A percentile compares a stretch with the other conserved stretches of the same genome.
Evolutionary conservation across 2,329 filamentous ascomycete species (phyloP).

Genomic region (Akanthomyces uredinophilus): DNA sequence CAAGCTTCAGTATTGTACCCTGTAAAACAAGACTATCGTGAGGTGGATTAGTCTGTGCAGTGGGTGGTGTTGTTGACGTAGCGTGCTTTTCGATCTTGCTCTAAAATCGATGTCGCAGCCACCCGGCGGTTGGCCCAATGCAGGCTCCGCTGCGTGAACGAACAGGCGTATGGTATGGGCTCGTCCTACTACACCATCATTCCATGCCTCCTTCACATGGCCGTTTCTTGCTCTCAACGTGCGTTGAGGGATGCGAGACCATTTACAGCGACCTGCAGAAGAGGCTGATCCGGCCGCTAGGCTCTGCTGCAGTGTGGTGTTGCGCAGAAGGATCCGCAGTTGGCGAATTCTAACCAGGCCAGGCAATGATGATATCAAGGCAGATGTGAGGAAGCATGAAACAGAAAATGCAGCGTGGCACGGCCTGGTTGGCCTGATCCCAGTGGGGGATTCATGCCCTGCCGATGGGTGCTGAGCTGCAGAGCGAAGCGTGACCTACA

Average conservation of each 20-base stretch:
- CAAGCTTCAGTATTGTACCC: not conserved
- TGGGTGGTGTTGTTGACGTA: not conserved
- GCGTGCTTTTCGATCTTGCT: not conserved
- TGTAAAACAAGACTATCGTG: not conserved
- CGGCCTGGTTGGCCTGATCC: conserved; percentile 7
- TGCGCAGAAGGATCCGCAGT: not conserved
- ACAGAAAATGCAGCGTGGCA: conserved; percentile 1
- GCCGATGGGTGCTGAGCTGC: not conserved
- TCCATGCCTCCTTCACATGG: no score
- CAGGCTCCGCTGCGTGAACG: not conserved
- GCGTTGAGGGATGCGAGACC: not conserved
- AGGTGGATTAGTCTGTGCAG: not conserved
- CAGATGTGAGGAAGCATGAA: not conserved
- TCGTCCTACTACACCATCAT: not conserved
- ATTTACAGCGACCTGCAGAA: not conserved
- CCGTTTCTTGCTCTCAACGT: not conserved
- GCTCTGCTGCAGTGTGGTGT: not conserved
- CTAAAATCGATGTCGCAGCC: not conserved
- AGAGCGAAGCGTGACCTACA: conserved; percentile 11
- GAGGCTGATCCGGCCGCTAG: conserved; percentile 1
- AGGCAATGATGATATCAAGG: not conserved
- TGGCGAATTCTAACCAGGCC: not conserved
- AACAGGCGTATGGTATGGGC: conserved; percentile 1
- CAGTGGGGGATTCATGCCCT: conserved; percentile 6
- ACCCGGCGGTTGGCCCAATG: not conserved